A percentile compares a stretch with the other conserved stretches of the same genome.
phyloP scores from a whole-genome alignment of 2,329 filamentous ascomycete species.

The Exophiala oligosperma region DNA sequence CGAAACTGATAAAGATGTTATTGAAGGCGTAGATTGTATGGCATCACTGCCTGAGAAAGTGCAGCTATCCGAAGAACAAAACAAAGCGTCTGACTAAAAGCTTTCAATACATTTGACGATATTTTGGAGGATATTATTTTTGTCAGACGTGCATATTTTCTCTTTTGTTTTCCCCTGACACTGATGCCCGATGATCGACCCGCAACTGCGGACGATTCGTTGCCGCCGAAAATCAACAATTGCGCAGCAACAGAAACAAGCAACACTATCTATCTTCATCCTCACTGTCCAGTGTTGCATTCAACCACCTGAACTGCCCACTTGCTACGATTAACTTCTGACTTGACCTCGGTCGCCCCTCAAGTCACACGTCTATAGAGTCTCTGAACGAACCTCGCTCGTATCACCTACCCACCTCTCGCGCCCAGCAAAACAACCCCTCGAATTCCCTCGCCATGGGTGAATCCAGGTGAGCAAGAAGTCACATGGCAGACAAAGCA shows the following conservation, averaged over 20 bases:
- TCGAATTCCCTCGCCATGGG: constrained; percentile 52
- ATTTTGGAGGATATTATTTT: neutral
- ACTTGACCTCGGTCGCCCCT: neutral
- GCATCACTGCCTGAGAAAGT: too few relatives aligned
- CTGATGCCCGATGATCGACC: neutral
- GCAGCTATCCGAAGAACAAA: neutral
- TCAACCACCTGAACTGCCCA: neutral
- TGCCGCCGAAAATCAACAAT: neutral
- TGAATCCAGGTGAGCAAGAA: constrained; percentile 58
- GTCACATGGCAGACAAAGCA: neutral
- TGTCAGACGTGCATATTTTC: neutral
- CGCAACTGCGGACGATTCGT: too few relatives aligned
- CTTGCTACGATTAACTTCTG: neutral
- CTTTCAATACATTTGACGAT: neutral
- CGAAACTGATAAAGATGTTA: too few relatives aligned
- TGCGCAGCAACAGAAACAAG: neutral
- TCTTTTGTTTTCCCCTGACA: neutral
- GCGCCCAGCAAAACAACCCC: neutral
- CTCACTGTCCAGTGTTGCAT: neutral
- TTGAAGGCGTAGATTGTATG: too few relatives aligned
- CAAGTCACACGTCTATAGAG: too few relatives aligned
- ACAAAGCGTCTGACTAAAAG: neutral
- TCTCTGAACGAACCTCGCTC: neutral
- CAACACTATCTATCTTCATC: neutral
- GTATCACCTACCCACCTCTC: neutral